Base-by-base conservation (phyloP, 441 rosid genomes). In the Biscutella laevigata region DNA sequence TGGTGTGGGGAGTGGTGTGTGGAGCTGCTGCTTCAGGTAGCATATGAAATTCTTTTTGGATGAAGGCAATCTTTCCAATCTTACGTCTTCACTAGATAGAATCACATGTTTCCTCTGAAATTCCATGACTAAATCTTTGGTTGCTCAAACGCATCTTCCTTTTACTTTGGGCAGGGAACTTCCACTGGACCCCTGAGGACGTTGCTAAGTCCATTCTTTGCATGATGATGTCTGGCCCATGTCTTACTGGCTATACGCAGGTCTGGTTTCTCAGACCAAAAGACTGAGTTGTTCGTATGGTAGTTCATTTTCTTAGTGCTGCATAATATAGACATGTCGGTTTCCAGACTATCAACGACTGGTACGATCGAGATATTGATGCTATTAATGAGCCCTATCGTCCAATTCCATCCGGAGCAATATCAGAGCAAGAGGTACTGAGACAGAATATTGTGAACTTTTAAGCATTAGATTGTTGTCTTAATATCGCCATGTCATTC, bases 1-100 rank as follows among this genome's bases (percentile, higher is more conserved):
- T 91, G 63, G 84, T 91, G 2, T 91, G 96, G 90, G 98, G 98
- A 63, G 75, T 91, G 34, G 88, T 91, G 35, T 91, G 98, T 43
- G 98, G 98, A 48, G 98, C 96, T 64, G 98, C 98, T 68, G 98
- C 98, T 48, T 91, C 98, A 19, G 98, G 98, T 91, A 73, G 36
- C 17, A 8, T 33, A 3, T 26, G 2, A 55, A 29, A 3, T 0
- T 37, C 2, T 17, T 28, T 28, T 37, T 29, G 1, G 22, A 29
- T 48, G n/a, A n/a, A n/a, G n/a, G n/a, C n/a, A n/a, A n/a, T n/a
- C n/a, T n/a, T n/a, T n/a, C n/a, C n/a, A 52, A 35, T 41, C 29
- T 32, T 32, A 41, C 37, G 4, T 30, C 12, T 11, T 57, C 53
- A 44, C 53, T 28, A 24, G 15, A 57, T 35, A 35, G 9, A 25